Base-by-base conservation (phyloP, 2,329 filamentous ascomycete species). In the Sporothrix phasma region DNA sequence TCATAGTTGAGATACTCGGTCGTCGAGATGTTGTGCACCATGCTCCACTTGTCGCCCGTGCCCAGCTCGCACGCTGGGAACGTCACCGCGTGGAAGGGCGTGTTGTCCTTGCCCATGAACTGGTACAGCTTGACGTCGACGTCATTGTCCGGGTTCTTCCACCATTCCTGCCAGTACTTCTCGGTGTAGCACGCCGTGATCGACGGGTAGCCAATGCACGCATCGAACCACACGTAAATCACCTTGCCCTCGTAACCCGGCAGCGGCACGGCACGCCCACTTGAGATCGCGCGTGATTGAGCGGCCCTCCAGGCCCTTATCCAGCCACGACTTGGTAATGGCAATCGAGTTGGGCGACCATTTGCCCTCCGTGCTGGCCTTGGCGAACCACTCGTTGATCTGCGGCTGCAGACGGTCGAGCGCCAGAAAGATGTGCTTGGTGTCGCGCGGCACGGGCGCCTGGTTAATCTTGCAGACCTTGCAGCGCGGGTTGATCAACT, bases 141-240 rank as follows among this genome's bases (percentile, higher is more conserved):
- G n/a, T n/a, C n/a, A n/a, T n/a, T n/a, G n/a, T 51, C 96, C 88
- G 0, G 95, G n/a, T n/a, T 88, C 72, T 88, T 87, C 92, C 92
- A 97, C 92, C 92, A 97, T 72, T 90, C 83, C 78, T 96, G 87
- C 92, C 92, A 97, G 15, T 75, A 73, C 63, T 59, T 46, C 11
- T 84, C 80, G 5, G 92, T 96, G 75, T 96, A 96, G 70, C 86
- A 92, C 68, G 90, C 90, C 1, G 92, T 96, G 69, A 97, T 97
- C 1, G 91, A 96, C n/a, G 92, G 87, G 74, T 97, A 97, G 22
- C 92, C 92, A 71, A 96, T 96, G 90, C 73, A 97, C 91, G 91
- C 88, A 90, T 73, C 70, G 26, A 62, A 69, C 75, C 75, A 79
- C 66, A 96, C 92, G 72, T 97, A 97, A 69, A 97, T 86, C 67